Evolutionary conservation across 306 rosid genomes (phyloP).

Genomic region (Begonia masoniana): DNA sequence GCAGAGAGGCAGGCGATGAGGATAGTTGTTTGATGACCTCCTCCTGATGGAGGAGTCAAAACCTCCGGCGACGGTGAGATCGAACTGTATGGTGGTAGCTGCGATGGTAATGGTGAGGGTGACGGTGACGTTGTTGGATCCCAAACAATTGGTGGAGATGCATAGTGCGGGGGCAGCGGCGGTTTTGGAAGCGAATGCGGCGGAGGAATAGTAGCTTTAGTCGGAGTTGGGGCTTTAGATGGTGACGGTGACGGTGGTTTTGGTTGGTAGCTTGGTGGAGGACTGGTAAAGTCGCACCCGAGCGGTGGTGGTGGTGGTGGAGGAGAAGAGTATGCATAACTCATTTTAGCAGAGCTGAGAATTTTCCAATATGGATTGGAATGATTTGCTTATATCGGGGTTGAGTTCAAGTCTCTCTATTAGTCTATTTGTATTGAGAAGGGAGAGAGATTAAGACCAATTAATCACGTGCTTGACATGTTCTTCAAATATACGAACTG

Average conservation of each 20-base stretch:
- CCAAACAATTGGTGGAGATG: not conserved
- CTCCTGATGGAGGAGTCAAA: slow-evolving; percentile 18
- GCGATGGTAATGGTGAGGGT: not conserved
- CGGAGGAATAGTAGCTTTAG: not conserved
- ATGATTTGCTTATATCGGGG: not conserved
- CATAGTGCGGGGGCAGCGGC: not conserved
- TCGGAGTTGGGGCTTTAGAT: not conserved
- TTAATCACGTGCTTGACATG: too few species aligned
- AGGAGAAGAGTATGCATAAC: not conserved
- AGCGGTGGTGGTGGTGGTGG: slow-evolving; percentile 3
- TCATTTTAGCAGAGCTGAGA: not conserved
- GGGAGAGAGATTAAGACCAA: too few species aligned
- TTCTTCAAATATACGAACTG: too few species aligned
- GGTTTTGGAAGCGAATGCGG: slow-evolving; percentile 5
- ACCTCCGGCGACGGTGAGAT: slow-evolving; percentile 15
- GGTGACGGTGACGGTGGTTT: not conserved
- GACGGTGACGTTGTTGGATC: not conserved
- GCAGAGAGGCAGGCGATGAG: slow-evolving; percentile 39
- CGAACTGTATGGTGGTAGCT: slow-evolving; percentile 8
- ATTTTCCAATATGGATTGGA: not conserved
- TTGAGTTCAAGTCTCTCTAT: too few species aligned
- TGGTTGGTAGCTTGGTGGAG: not conserved
- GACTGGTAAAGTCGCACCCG: not conserved
- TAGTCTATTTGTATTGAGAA: too few species aligned
- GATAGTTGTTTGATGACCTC: slow-evolving; percentile 28